phyloP scores from a whole-genome alignment of 805 yeast genomes.

The Pichia nakasei region DNA sequence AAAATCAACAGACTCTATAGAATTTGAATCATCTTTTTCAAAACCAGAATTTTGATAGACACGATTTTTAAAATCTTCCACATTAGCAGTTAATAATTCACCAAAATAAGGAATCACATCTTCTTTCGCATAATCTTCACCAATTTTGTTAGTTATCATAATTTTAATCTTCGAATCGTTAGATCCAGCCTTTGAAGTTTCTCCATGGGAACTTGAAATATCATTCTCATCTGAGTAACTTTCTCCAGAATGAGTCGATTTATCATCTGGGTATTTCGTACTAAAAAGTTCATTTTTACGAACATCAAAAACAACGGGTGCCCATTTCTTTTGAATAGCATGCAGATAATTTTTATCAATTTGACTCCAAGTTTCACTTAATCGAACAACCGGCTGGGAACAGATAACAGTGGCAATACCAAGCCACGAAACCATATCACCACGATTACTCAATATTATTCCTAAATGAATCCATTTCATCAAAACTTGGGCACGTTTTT shows the following conservation, averaged over 20 bases:
- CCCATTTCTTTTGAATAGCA: conserved; percentile 74
- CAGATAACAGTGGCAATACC: conserved; percentile 80
- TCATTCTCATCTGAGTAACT: background rate
- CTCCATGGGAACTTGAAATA: too few relatives aligned
- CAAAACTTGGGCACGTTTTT: conserved; percentile 53
- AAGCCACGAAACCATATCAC: conserved; percentile 92
- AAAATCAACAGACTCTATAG: background rate
- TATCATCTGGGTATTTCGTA: conserved; percentile 28
- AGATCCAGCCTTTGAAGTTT: background rate
- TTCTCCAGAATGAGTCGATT: background rate
- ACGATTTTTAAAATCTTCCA: conserved; percentile 7
- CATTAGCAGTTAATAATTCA: conserved; percentile 48
- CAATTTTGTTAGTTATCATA: conserved; percentile 82
- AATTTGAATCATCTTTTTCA: conserved; percentile 13
- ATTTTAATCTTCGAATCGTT: conserved; percentile 34
- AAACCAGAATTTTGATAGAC: background rate
- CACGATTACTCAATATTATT: conserved; percentile 61
- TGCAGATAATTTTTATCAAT: conserved; percentile 54
- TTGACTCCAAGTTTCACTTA: conserved; percentile 64
- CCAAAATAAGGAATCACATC: conserved; percentile 87
- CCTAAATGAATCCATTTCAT: conserved; percentile 86
- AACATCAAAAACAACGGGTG: conserved; percentile 83
- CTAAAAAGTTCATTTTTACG: conserved; percentile 39
- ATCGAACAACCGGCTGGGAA: conserved; percentile 71
- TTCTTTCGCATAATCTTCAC: conserved; percentile 63